These are phyloP conservation scores for Tulasnella sp. DNA, from an alignment of 768 basidiomycete species.

Conservation along the genomic window DNA sequence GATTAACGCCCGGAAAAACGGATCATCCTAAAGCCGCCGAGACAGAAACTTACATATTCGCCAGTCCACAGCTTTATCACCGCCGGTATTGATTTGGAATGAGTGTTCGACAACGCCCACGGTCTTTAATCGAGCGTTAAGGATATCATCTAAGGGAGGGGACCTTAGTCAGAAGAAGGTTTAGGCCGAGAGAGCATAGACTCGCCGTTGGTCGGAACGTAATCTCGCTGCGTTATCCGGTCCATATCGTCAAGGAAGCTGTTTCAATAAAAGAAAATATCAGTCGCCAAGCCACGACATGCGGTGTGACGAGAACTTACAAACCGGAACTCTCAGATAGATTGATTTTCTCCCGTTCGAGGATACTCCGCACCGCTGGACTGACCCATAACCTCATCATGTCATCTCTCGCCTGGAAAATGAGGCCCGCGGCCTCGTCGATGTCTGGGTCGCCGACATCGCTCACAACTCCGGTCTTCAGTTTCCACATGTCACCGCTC, in stretches of 20 bases:
- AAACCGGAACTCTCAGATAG: constrained; percentile 22
- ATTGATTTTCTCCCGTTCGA: constrained; percentile 15
- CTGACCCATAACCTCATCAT: constrained; percentile 22
- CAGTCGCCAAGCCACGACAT: not conserved
- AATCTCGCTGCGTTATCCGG: constrained; percentile 17
- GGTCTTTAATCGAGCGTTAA: constrained; percentile 23
- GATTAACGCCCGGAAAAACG: not conserved
- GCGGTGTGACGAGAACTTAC: constrained; percentile 2
- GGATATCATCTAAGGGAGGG: constrained; percentile 20
- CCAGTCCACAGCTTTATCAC: constrained; percentile 16
- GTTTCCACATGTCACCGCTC: constrained; percentile 12
- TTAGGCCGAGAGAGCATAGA: not conserved
- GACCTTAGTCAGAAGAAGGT: not conserved
- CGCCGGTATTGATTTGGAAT: constrained; percentile 5
- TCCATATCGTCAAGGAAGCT: constrained; percentile 23
- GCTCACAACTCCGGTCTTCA: not conserved
- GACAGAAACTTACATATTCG: constrained; percentile 14
- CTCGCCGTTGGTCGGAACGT: constrained; percentile 21
- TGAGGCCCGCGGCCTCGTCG: constrained; percentile 4
- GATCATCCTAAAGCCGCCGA: not conserved
- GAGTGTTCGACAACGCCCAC: constrained; percentile 22
- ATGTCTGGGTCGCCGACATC: not conserved
- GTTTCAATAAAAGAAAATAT: not conserved
- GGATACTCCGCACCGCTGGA: constrained; percentile 15
- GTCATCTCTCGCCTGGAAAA: constrained; percentile 10